Conservation (phyloP, 164 flowering plant genomes). For the grape (Vitis vinifera) region ASM3070453v1 NC_081814.1:5601001-5601500, state of each 20-base stretch:
- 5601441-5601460: not conserved
- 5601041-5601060: constrained; percentile 62
- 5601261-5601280: constrained; percentile 73
- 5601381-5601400: constrained; percentile 66
- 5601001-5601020: constrained; percentile 63
- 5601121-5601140: constrained; percentile 60
- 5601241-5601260: constrained; percentile 38
- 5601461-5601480: not conserved
- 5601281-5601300: constrained; percentile 60
- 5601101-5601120: constrained; percentile 62
- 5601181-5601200: not conserved
- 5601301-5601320: constrained; percentile 51
- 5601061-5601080: constrained; percentile 66
- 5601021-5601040: constrained; percentile 34
- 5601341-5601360: constrained; percentile 66
- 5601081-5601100: constrained; percentile 59
- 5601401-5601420: constrained; percentile 38
- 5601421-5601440: constrained; percentile 59
- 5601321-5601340: constrained; percentile 43
- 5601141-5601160: constrained; percentile 60
- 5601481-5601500: not conserved
- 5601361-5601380: constrained; percentile 78
- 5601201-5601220: not conserved
- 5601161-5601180: constrained; percentile 40
- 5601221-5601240: not conserved